Evolutionary conservation across 805 yeast genomes (phyloP).

Genomic region (Jamesozyma lodderae): DNA sequence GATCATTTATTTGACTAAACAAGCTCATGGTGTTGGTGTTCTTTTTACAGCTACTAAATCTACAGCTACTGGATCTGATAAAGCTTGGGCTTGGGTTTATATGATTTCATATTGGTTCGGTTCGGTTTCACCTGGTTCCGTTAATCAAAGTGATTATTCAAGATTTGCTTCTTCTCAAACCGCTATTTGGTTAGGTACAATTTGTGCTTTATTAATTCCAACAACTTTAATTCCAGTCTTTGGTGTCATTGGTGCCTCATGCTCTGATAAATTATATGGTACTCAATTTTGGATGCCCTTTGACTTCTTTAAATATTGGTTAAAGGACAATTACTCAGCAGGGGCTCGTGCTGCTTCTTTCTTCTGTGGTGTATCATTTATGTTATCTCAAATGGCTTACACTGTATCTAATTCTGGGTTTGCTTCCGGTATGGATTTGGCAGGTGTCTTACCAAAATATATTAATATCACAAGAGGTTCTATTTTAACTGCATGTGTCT

Average conservation of each 20-base stretch:
- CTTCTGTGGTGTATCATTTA: constrained; percentile 34
- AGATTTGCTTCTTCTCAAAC: constrained; percentile 31
- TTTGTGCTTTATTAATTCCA: constrained; percentile 29
- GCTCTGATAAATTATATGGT: constrained; percentile 31
- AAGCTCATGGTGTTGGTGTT: constrained; percentile 32
- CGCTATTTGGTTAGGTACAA: constrained; percentile 28
- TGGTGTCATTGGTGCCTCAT: constrained; percentile 37
- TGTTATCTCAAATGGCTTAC: constrained; percentile 33
- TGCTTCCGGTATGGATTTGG: constrained; percentile 38
- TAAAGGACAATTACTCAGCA: constrained; percentile 26
- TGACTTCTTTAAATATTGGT: constrained; percentile 28
- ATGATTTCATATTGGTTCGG: constrained; percentile 37
- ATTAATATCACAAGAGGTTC: constrained; percentile 37
- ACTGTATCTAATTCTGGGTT: constrained; percentile 34
- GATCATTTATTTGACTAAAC: constrained; percentile 28
- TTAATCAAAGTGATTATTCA: constrained; percentile 36
- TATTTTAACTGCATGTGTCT: constrained; percentile 28
- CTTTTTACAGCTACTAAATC: constrained; percentile 24
- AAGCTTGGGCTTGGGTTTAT: constrained; percentile 37
- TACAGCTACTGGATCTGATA: constrained; percentile 29
- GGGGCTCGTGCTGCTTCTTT: constrained; percentile 34
- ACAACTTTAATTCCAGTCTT: constrained; percentile 37
- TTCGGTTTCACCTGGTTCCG: constrained; percentile 34
- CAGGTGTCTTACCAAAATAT: constrained; percentile 34
- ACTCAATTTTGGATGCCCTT: constrained; percentile 32